A percentile compares a stretch with the other conserved stretches of the same genome.
These are phyloP conservation scores for Schizophyllum amplum DNA, from an alignment of 1,284 basidiomycete species.

Conservation along the genomic window DNA sequence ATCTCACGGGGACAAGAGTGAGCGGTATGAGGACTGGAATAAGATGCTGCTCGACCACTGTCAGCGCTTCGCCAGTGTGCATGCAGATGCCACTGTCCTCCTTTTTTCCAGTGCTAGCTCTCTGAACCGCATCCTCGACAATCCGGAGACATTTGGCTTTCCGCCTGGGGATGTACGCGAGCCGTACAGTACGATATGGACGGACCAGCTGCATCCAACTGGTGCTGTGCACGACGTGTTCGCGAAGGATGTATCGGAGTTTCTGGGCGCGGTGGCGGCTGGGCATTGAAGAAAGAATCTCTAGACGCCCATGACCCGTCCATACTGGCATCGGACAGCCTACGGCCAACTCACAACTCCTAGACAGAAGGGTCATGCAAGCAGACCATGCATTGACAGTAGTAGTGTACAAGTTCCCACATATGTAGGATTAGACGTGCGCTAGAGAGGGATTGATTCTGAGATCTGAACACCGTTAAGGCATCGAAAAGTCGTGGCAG, in stretches of 20 bases:
- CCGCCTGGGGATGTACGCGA: constrained; percentile 20
- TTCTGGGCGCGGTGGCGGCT: constrained; percentile 18
- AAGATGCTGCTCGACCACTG: constrained; percentile 22
- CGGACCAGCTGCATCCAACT: constrained; percentile 41
- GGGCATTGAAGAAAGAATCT: not conserved
- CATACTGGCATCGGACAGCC: too few relatives aligned
- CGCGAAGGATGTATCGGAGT: constrained; percentile 29
- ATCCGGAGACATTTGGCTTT: constrained; percentile 35
- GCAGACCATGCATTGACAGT: too few relatives aligned
- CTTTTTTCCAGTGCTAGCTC: constrained; percentile 40
- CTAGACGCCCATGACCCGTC: too few relatives aligned
- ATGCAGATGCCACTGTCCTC: constrained; percentile 37
- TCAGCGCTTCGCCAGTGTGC: constrained; percentile 27
- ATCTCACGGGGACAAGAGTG: constrained; percentile 3
- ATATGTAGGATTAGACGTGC: too few relatives aligned
- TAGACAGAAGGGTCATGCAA: too few relatives aligned
- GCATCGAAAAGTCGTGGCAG: too few relatives aligned
- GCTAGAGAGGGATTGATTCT: too few relatives aligned
- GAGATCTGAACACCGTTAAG: too few relatives aligned
- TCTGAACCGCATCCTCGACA: constrained; percentile 38
- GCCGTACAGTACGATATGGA: constrained; percentile 37
- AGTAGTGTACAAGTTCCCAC: too few relatives aligned
- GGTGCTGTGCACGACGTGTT: constrained; percentile 35
- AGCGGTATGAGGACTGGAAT: constrained; percentile 37
- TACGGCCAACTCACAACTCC: too few relatives aligned